A percentile compares a stretch with the other conserved stretches of the same genome.
Evolutionary conservation across 2,329 filamentous ascomycete genomes (phyloP).

Genomic region (Grosmannia serpens): DNA sequence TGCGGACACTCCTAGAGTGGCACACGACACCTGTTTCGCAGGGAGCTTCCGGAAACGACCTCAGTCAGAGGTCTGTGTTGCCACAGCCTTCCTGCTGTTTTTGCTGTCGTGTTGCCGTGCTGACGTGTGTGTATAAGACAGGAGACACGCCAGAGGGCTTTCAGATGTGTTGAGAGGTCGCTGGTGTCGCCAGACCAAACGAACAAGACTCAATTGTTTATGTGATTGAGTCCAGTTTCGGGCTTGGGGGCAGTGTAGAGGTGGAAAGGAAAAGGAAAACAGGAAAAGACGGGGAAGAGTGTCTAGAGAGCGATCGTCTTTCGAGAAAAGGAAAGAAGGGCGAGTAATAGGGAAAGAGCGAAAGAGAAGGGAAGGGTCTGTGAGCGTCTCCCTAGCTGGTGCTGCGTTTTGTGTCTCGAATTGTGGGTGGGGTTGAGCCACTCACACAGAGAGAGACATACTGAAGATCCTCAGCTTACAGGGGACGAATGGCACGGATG

Average conservation of each 20-base stretch:
- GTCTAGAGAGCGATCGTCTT: neutral
- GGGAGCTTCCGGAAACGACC: neutral
- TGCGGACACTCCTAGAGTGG: neutral
- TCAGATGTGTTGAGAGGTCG: neutral
- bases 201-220: neutral
- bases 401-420: slow-evolving; percentile 30
- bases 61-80: neutral
- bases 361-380: neutral
- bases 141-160: neutral
- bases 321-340: neutral
- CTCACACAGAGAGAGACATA: neutral
- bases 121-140: neutral
- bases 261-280: neutral
- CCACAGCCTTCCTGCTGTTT: neutral
- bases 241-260: neutral
- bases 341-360: neutral
- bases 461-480: neutral
- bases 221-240: neutral
- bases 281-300: neutral
- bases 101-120: neutral
- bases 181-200: neutral
- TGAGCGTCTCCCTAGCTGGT: slow-evolving; percentile 12
- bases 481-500: neutral
- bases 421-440: slow-evolving; percentile 13
- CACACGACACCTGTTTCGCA: neutral